Base-by-base conservation (phyloP, 2,329 filamentous ascomycete genomes). In the Metarhizium anisopliae region DNA sequence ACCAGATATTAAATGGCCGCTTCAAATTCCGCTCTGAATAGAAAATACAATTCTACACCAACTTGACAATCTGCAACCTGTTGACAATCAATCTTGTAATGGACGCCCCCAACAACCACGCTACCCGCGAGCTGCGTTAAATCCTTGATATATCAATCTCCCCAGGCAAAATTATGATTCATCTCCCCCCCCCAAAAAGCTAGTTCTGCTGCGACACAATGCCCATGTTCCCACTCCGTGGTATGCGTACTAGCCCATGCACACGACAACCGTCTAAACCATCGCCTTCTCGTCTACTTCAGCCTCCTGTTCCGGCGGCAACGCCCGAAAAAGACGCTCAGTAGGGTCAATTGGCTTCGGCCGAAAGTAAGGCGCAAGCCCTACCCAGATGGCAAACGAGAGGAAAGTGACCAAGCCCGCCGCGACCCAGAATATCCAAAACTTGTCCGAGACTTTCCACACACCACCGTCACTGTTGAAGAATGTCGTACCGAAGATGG, bases 401-500 rank as follows among this genome's bases (percentile, higher is more conserved):
- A 13, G 10, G 14, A n/a, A 30, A 20, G 70, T 72, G 0, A 70
- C 59, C 0, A 68, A 67, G 20, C 68, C 49, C 0, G 68, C 64
- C 54, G 68, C 60, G 0, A 60, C 68, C 67, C 69, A 72, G 47
- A 66, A 72, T 0, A 72, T 38, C 70, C 70, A 73, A n/a, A 73
- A 68, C 52, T 65, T 61, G 3, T 51, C 42, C 1, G 68, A 69
- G 0, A 72, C 58, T 0, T 35, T 43, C 68, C 69, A 73, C 1
- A 47, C 54, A 8, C 60, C 62, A 0, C 59, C 59, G 3, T 61
- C 56, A 3, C 62, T 63, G 0, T 69, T 61, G 57, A 77, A 77
- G 49, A 78, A 78, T 0, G 69, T 72, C 59, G 71, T 77, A 60
- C 74, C 75, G 50, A 78, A 78, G 4, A 81, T 65, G 5, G 74